Evolutionary conservation across 495 filamentous ascomycete species (phyloP), one percentile per base, ranked within the genome.

Genomic region (Daldinia loculata): DNA sequence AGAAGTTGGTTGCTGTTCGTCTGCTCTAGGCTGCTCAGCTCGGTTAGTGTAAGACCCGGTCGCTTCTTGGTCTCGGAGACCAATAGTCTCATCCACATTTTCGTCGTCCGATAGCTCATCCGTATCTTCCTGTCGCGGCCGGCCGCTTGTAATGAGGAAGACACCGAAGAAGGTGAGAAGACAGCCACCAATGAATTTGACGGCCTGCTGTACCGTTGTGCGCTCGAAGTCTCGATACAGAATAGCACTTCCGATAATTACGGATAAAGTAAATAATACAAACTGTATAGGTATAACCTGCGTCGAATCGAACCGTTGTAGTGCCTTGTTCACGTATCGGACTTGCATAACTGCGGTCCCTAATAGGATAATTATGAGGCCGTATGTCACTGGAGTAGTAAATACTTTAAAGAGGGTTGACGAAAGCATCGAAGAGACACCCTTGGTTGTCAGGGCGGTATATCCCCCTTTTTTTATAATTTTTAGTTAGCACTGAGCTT

Each of bases 231-330:
- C 95, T 6, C 93, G 89, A 76, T 98, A 99, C 11, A 99, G 80
- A 27, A 99, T 84, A 0, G 95, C 94, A 77, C 92, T 96, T 51
- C 95, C 95, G 57, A 97, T 86, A 74, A 99, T 98, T 58, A 99
- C 95, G 2, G 90, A 97, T 6, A 99, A 83, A 0, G 95, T 99
- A 78, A 99, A 99, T 41, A 97, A 85, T 27, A 99, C 95, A 71
- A 99, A 99, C 75, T 99, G 95, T 12, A 93, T 93, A 2, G 95
- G 95, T 59, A 99, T 98, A 67, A 99, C 95, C 74, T 97, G 93
- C 0, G 95, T 99, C 0, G 94, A 95, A 78, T 97, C 93, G 81
- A 99, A 99, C 59, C 92, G 89, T 76, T 96, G 93, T 19, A 99
- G 83, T 1, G 95, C 94, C 55, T 93, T 93, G 81, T 99, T 99